Evolutionary conservation across 805 yeast species (phyloP).

Genomic region (Trichomonascus vanleenenianus): DNA sequence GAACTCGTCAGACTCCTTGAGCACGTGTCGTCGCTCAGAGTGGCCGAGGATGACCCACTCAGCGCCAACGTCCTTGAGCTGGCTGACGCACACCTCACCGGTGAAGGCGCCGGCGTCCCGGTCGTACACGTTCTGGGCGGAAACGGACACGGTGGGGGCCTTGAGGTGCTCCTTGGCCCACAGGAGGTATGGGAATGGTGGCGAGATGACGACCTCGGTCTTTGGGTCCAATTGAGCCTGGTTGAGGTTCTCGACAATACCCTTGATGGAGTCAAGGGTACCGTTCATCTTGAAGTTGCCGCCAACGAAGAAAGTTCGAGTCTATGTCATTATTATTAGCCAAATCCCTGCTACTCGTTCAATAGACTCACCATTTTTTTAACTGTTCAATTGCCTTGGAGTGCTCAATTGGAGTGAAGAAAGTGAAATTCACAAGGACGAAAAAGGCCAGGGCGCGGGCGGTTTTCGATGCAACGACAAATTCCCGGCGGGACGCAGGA

Average conservation of each 20-base stretch:
- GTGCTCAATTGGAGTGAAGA: conserved; percentile 2
- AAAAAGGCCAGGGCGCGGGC: too few species aligned
- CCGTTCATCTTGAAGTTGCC: conserved; percentile 99
- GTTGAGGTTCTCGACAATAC: conserved; percentile 80
- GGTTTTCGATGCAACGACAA: not conserved
- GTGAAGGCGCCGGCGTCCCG: conserved; percentile 96
- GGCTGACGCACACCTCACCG: conserved; percentile 88
- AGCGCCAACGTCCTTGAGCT: conserved; percentile 85
- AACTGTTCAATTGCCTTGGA: not conserved
- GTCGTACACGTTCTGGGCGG: conserved; percentile 86
- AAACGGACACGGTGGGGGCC: conserved; percentile 60
- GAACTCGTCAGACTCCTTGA: conserved; percentile 83
- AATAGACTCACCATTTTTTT: conserved; percentile 5
- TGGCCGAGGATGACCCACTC: conserved; percentile 96
- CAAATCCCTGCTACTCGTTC: not conserved
- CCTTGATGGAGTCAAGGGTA: conserved; percentile 72
- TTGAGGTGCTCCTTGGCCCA: conserved; percentile 66
- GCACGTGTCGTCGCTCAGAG: conserved; percentile 95
- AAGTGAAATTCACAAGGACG: not conserved
- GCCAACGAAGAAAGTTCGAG: conserved; percentile 94
- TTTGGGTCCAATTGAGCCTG: conserved; percentile 61
- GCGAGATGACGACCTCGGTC: conserved; percentile 91
- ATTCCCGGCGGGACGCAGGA: too few species aligned
- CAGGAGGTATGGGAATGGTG: conserved; percentile 88
- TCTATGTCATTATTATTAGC: conserved; percentile 31